phyloP scores from a whole-genome alignment of 2,329 filamentous ascomycete genomes.

The Daldinia sp. region DNA sequence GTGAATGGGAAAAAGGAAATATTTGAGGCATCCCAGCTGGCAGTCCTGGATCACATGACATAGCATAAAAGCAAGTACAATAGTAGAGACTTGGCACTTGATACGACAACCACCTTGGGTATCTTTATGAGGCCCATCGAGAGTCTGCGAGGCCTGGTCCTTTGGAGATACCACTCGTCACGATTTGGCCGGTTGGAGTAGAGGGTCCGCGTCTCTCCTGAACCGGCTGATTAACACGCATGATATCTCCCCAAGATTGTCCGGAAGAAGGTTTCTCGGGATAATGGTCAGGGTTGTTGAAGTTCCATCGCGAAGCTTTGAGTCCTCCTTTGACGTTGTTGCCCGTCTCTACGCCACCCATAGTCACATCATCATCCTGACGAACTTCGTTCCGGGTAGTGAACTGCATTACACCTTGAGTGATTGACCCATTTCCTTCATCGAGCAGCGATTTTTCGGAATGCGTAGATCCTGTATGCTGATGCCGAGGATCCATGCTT shows the following conservation, averaged over 20 bases:
- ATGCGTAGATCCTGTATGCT: background rate
- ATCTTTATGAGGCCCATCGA: slow-evolving; percentile 30
- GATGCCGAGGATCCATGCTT: background rate
- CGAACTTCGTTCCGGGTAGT: background rate
- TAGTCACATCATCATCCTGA: slow-evolving; percentile 12
- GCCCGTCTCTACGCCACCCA: slow-evolving; percentile 9
- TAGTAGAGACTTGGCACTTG: background rate
- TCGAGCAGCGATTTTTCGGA: slow-evolving; percentile 10
- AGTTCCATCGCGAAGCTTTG: slow-evolving; percentile 34
- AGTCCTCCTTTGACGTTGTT: slow-evolving; percentile 17
- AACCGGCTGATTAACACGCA: background rate
- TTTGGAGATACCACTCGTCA: slow-evolving; percentile 27
- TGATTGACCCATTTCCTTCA: background rate
- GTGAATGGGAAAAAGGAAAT: background rate
- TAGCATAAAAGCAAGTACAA: background rate
- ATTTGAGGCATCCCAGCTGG: background rate
- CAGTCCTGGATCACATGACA: no score
- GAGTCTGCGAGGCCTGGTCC: slow-evolving; percentile 36
- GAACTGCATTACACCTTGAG: slow-evolving; percentile 13
- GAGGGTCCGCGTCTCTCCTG: slow-evolving; percentile 5
- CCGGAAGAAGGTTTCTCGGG: background rate
- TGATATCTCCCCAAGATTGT: background rate
- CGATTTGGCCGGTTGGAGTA: slow-evolving; percentile 6
- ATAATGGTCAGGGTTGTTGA: background rate
- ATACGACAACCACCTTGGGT: background rate